Conservation (phyloP, 2,329 filamentous ascomycete genomes). For the Claviceps paspali region DNA sequence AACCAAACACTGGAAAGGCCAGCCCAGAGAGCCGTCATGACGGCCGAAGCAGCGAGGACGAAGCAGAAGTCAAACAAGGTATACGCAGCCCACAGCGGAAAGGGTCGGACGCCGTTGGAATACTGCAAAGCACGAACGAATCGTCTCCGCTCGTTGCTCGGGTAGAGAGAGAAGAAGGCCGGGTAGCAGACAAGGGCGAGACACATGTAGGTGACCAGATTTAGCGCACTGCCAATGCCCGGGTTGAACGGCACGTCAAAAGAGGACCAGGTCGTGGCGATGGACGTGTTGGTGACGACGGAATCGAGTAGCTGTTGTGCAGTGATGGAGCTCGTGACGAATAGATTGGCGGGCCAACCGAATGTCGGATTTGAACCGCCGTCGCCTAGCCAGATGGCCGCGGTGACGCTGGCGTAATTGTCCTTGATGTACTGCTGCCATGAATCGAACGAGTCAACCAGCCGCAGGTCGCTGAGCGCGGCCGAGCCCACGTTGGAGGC, state of each 20-base stretch:
- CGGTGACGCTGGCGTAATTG: constrained; percentile 53
- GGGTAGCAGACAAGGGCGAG: constrained; percentile 66
- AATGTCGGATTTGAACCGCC: constrained; percentile 44
- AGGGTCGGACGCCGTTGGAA: constrained; percentile 72
- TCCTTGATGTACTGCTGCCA: constrained; percentile 52
- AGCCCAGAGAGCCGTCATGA: constrained; percentile 56
- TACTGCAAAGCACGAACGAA: constrained; percentile 79
- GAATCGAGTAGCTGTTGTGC: constrained; percentile 51
- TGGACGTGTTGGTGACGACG: constrained; percentile 51
- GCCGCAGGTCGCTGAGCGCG: constrained; percentile 22
- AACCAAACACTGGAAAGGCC: constrained; percentile 56
- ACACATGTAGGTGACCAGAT: constrained; percentile 69
- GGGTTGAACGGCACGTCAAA: constrained; percentile 65
- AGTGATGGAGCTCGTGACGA: constrained; percentile 41
- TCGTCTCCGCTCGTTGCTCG: constrained; percentile 64
- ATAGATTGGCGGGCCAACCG: constrained; percentile 52
- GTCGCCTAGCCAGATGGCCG: constrained; percentile 63
- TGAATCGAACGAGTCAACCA: constrained; percentile 48
- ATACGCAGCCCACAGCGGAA: constrained; percentile 78
- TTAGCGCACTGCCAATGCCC: constrained; percentile 54
- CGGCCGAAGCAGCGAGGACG: constrained; percentile 46
- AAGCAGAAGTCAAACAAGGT: constrained; percentile 65
- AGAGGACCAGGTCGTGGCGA: constrained; percentile 54
- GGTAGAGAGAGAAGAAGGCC: constrained; percentile 78
- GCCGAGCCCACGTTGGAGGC: constrained; percentile 8